A percentile compares a stretch with the other conserved stretches of the same genome.
These are phyloP conservation scores for Penstemon davidsonii DNA, from an alignment of 257 asterid genomes.

Conservation along the genomic window DNA sequence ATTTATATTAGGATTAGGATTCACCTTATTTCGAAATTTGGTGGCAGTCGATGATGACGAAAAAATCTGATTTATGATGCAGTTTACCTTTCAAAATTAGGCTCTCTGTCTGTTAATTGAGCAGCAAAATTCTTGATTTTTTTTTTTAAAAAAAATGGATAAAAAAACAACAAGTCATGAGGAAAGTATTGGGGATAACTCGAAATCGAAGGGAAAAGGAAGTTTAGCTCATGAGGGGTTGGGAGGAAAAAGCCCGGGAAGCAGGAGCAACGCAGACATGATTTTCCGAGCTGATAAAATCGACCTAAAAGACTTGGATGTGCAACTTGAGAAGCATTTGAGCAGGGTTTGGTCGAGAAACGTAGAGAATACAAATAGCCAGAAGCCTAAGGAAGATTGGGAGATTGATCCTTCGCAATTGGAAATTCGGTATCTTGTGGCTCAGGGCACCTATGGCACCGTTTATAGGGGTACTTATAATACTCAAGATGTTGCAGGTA, in stretches of 20 bases:
- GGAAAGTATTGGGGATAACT: conserved; percentile 22
- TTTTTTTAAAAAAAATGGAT: conserved; percentile 52
- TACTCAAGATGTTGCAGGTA: conserved; percentile 91
- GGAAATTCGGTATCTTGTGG: conserved; percentile 82
- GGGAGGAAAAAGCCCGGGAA: conserved; percentile 36
- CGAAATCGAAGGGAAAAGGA: conserved; percentile 49
- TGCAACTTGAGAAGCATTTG: conserved; percentile 89
- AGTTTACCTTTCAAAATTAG: neutral
- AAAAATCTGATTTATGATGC: neutral
- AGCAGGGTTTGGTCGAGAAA: conserved; percentile 83
- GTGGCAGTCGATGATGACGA: conserved; percentile 35
- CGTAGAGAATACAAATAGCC: conserved; percentile 40
- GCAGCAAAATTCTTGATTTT: conserved; percentile 1
- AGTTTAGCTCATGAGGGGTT: conserved; percentile 33
- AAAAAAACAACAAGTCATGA: conserved; percentile 28
- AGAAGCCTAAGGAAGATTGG: conserved; percentile 76
- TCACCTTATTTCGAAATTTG: conserved; percentile 3
- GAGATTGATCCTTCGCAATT: conserved; percentile 82
- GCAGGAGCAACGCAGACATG: conserved; percentile 75
- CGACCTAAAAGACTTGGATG: conserved; percentile 83
- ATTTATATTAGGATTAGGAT: neutral
- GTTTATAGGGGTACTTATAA: conserved; percentile 86
- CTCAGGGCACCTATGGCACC: conserved; percentile 92
- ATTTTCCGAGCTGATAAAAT: conserved; percentile 88
- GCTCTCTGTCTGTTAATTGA: conserved; percentile 20